Base-by-base conservation (phyloP, 305 asterid species). In the Plantago lanceolata region DNA sequence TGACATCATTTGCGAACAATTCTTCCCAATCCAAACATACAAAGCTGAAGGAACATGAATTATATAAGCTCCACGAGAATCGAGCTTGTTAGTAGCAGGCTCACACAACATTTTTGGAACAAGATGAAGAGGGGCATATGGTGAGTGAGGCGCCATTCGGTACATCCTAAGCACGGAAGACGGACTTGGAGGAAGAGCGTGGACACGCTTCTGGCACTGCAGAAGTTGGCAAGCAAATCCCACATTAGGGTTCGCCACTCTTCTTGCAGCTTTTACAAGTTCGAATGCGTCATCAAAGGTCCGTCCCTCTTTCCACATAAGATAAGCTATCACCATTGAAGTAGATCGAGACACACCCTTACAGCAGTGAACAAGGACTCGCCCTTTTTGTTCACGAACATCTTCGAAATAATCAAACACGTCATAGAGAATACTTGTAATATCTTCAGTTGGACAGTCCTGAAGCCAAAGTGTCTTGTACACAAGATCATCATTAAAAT, bases 331-430 rank as follows among this genome's bases (percentile, higher is more conserved):
- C 53, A 93, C 99, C 82, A 93, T 73, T 1, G 99, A 93, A 48
- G 96, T 84, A 51, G 99, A 93, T 33, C 99, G 75, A 47, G 99
- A 93, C 48, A 93, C 95, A 17, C 99, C 99, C 57, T 87, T 90
- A 68, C 91, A 86, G 68, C 97, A 93, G 57, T 93, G 99, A 31
- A 93, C 99, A 28, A 93, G 74, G 35, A 93, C 97, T 49, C 95
- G 86, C 16, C 97, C 96, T 54, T 82, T 81, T 78, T 79, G 91
- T 64, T 80, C 92, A 16, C 83, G 81, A 51, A 90, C 91, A 68
- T 93, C 96, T 68, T 93, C 99, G 68, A 93, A 93, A 66, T 93
- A 90, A 74, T 93, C 99, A 72, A 89, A 93, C 57, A 83, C 97
- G 51, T 89, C 95, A 19, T 93, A 93, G 33, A 93, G 81, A 71